Conservation (phyloP, 257 asterid species). For the Nemophila menziesii region DNA sequence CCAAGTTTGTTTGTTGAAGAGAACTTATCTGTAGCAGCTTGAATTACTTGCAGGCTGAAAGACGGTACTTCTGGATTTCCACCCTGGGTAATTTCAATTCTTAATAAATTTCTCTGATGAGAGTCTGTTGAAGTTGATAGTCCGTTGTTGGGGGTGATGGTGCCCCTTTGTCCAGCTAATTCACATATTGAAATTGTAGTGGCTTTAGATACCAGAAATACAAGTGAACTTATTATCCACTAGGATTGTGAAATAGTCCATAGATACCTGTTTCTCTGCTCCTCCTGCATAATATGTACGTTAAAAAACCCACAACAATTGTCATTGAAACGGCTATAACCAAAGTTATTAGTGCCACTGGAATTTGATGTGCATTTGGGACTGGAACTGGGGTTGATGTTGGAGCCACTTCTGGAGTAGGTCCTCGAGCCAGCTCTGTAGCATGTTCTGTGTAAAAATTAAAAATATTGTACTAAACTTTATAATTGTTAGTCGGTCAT, state of each 20-base stretch:
- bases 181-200: not conserved
- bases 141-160: no score
- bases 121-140: no score
- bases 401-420: no score
- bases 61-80: constrained; percentile 12
- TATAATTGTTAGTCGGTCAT: no score
- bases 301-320: not conserved
- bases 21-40: constrained; percentile 23
- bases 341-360: no score
- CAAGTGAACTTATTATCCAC: not conserved
- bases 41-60: constrained; percentile 12
- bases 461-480: no score
- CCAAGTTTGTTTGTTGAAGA: constrained; percentile 25
- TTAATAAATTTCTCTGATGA: no score
- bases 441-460: no score
- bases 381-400: no score
- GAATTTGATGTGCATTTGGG: no score
- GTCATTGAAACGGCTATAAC: not conserved
- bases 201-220: not conserved
- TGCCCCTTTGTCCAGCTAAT: not conserved
- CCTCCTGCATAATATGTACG: not conserved
- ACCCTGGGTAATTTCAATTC: not conserved
- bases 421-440: no score
- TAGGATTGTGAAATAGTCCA: not conserved
- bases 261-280: not conserved